These are phyloP conservation scores for Cyclotella atomus DNA, from an alignment of 108 stramenopile species.

Conservation along the genomic window DNA sequence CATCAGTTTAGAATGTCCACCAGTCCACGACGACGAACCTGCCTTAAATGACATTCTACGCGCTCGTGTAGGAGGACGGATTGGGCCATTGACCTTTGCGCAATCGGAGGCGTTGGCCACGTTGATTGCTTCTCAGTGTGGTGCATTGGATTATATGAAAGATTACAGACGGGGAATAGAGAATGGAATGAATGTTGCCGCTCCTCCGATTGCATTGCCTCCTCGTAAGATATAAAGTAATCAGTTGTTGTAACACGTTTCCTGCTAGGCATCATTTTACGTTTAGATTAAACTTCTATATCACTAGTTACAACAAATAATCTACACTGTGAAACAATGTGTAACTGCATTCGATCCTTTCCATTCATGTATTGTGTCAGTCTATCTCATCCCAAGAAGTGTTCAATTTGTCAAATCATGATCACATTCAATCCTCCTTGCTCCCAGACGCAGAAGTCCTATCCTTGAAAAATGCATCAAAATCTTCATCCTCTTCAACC, in stretches of 20 bases:
- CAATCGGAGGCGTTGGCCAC: conserved; percentile 82
- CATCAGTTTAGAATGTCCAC: conserved; percentile 86
- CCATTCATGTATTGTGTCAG: no score
- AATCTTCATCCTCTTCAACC: conserved; percentile 47
- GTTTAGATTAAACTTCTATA: no score
- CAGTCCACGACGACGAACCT: conserved; percentile 84
- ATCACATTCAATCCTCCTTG: no score
- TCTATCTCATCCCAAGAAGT: no score
- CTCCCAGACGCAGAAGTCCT: conserved; percentile 54
- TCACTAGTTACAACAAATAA: no score
- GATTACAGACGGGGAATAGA: conserved; percentile 71
- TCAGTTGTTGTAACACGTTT: neutral
- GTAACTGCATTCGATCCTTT: no score
- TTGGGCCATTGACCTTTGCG: conserved; percentile 79
- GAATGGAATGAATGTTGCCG: conserved; percentile 56
- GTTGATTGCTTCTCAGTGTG: conserved; percentile 83
- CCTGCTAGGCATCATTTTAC: neutral
- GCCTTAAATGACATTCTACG: conserved; percentile 83
- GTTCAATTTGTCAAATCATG: no score
- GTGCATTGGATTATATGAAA: conserved; percentile 84
- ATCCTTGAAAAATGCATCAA: conserved; percentile 55
- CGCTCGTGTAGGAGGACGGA: conserved; percentile 76
- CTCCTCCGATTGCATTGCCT: conserved; percentile 87
- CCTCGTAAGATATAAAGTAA: conserved; percentile 36
- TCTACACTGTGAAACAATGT: no score